Base-by-base conservation (phyloP, 2,329 filamentous ascomycete genomes). In the Septoria petroselini region DNA sequence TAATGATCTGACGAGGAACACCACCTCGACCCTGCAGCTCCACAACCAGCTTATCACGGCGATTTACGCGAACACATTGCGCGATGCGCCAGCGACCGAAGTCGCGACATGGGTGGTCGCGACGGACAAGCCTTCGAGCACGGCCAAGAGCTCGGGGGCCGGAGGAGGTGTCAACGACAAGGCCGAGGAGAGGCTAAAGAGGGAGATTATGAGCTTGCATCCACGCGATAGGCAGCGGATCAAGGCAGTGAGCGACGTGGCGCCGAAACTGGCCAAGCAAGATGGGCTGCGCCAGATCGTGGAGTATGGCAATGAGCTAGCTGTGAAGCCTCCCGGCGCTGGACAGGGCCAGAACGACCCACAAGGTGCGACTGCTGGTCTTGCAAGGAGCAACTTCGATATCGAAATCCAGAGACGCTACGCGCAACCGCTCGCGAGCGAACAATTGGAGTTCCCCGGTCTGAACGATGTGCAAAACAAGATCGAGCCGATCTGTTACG, bases 101-200 rank as follows among this genome's bases (percentile, higher is more conserved):
- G 78, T 83, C 51, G 82, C 82, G 53, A 77, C 74, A 59, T 85
- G 80, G 79, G 82, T 85, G 40, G 78, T 78, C 31, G 80, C 80
- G 27, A 82, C 80, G 55, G 91, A 93, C 54, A 95, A 91, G 14
- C 83, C 82, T 41, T 83, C 72, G 33, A 77, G 82, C 43, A 90
- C 87, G 12, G 85, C 88, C 3, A 81, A 85, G 59, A 60, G 54
- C 43, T 59, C 61, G 12, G 57, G 55, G 30, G 58, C 61, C 3
- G 59, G 60, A n/a, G 75, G 76, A 11, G 71, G 73, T 27, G 64
- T 76, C 15, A 79, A 79, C 40, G 81, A 84, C 70, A 78, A 78
- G 47, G 76, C 76, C 34, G 81, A 84, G 63, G 81, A 83, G 65
- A 68, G 81, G 55, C 67, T 84, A 41, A 84, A 83, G 68, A 74